A percentile compares a stretch with the other conserved stretches of the same genome.
Evolutionary conservation across 148 eudicot genomes (phyloP).

Genomic region (Amaranthus hypochondriacus): DNA sequence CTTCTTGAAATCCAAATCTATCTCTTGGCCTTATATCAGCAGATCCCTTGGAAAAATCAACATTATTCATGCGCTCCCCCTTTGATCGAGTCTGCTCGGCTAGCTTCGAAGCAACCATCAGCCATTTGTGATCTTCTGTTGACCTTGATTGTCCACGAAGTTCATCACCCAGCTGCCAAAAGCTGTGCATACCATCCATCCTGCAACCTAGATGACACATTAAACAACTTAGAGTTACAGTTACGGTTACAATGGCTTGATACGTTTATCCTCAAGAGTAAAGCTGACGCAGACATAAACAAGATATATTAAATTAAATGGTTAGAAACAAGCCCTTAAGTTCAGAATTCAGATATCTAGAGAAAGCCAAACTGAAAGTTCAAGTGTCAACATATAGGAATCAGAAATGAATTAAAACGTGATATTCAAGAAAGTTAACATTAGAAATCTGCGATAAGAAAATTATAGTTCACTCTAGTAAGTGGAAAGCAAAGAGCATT

Average conservation of each 20-base stretch:
- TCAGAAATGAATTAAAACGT: not conserved
- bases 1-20: constrained; percentile 65
- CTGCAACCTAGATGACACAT: constrained; percentile 27
- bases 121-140: constrained; percentile 91
- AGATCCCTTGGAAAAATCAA: constrained; percentile 70
- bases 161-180: constrained; percentile 89
- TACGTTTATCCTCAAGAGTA: not conserved
- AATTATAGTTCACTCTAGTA: not conserved
- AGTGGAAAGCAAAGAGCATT: not conserved
- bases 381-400: not conserved
- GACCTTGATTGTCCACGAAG: constrained; percentile 78
- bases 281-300: not conserved
- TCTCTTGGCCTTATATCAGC: constrained; percentile 61
- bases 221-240: constrained; percentile 3
- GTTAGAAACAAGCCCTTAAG: too few species aligned
- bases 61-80: constrained; percentile 78
- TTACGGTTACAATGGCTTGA: not conserved
- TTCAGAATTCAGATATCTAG: not conserved
- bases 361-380: not conserved
- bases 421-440: not conserved
- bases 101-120: constrained; percentile 79
- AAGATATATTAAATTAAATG: not conserved
- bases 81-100: constrained; percentile 92
- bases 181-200: constrained; percentile 74
- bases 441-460: not conserved